phyloP scores from a whole-genome alignment of 345 rosid genomes.

The Moricandia arvensis region DNA sequence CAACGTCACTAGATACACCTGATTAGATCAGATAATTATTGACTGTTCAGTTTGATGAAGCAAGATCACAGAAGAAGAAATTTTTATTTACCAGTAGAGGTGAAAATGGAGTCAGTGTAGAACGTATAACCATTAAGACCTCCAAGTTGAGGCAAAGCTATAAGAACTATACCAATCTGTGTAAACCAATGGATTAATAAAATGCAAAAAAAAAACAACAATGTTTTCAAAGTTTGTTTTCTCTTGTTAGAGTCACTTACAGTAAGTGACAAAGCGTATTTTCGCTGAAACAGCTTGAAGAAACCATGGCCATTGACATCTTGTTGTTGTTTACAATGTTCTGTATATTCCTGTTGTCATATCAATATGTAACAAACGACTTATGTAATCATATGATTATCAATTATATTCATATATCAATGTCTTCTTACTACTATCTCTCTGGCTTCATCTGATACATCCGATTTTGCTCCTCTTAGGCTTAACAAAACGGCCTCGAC shows the following conservation, averaged over 20 bases:
- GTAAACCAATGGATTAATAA: neutral
- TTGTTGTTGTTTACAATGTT: constrained; percentile 27
- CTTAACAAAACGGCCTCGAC: constrained; percentile 24
- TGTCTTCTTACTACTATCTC: constrained; percentile 31
- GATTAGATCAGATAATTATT: neutral
- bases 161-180: constrained; percentile 72
- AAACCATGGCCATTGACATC: neutral
- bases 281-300: constrained; percentile 29
- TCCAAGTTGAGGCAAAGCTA: constrained; percentile 80
- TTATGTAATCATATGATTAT: neutral
- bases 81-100: constrained; percentile 47
- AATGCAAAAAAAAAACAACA: neutral
- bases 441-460: constrained; percentile 32
- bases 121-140: constrained; percentile 59
- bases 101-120: constrained; percentile 55
- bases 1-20: constrained; percentile 76
- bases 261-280: constrained; percentile 28
- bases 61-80: neutral
- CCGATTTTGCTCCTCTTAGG: constrained; percentile 21
- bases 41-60: neutral
- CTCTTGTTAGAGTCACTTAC: constrained; percentile 3
- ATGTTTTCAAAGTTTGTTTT: neutral
- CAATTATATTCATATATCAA: neutral
- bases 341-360: constrained; percentile 17
- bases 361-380: neutral